Percentiles rank a stretch among this genome's conserved stretches.
phyloP scores from a whole-genome alignment of 208 protist genomes.

The Trypanosoma platydactyli region DNA sequence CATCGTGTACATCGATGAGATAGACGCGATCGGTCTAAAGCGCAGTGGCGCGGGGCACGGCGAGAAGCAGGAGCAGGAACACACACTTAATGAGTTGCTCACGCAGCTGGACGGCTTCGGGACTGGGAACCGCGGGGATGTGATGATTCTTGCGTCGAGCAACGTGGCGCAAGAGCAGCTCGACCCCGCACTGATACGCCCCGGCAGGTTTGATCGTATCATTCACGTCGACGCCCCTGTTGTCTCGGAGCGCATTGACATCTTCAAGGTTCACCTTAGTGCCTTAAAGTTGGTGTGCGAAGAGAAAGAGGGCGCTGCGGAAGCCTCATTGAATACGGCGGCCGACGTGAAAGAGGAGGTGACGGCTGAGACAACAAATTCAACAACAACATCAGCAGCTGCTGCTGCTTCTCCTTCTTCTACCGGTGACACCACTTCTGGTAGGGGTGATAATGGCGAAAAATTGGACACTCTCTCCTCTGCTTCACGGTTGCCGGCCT shows the following conservation, averaged over 20 bases:
- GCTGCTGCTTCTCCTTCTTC: too few relatives aligned
- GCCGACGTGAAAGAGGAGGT: background rate
- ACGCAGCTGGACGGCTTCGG: conserved; percentile 97
- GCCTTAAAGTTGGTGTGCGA: conserved; percentile 58
- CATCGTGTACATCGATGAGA: conserved; percentile 98
- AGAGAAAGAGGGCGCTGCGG: too few relatives aligned
- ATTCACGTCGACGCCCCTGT: conserved; percentile 92
- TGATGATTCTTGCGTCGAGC: conserved; percentile 96
- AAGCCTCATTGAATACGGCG: too few relatives aligned
- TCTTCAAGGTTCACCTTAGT: conserved; percentile 95
- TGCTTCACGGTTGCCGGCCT: background rate
- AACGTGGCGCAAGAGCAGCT: conserved; percentile 93
- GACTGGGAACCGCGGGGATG: conserved; percentile 52
- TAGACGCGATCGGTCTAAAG: conserved; percentile 95
- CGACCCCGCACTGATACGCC: conserved; percentile 90
- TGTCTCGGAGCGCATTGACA: conserved; percentile 92
- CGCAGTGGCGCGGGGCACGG: conserved; percentile 60
- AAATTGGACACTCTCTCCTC: background rate
- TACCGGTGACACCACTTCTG: too few relatives aligned
- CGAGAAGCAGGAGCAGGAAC: conserved; percentile 95
- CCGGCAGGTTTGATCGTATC: conserved; percentile 95
- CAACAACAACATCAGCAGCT: background rate
- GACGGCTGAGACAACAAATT: background rate
- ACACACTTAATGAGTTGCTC: conserved; percentile 97
- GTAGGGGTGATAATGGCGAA: too few relatives aligned